These are phyloP conservation scores for Lactifluus pinguis DNA, from an alignment of 768 basidiomycete genomes.

Conservation along the genomic window DNA sequence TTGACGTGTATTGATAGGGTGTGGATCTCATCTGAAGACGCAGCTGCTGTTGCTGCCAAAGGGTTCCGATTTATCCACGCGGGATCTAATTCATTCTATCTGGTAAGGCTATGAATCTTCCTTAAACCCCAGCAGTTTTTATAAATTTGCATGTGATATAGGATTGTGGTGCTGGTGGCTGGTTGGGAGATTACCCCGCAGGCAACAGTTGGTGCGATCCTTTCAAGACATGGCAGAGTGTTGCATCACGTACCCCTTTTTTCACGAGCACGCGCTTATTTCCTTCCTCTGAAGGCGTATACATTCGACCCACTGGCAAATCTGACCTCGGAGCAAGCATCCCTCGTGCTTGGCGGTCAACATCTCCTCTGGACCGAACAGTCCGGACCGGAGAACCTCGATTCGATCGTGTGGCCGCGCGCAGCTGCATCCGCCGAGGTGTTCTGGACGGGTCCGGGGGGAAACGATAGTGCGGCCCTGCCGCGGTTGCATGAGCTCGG, in stretches of 20 bases:
- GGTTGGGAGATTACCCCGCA: constrained; percentile 42
- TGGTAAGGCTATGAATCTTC: constrained; percentile 29
- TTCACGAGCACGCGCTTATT: neutral
- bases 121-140: neutral
- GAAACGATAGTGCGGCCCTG: too few relatives aligned
- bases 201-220: constrained; percentile 70
- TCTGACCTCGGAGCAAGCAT: constrained; percentile 36
- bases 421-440: too few relatives aligned
- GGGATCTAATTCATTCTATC: constrained; percentile 70
- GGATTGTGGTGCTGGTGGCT: constrained; percentile 68
- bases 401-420: too few relatives aligned
- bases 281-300: constrained; percentile 35
- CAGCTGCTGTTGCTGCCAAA: constrained; percentile 47
- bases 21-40: constrained; percentile 66
- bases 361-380: too few relatives aligned
- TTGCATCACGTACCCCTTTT: constrained; percentile 21
- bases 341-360: constrained; percentile 25
- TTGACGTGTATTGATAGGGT: constrained; percentile 33
- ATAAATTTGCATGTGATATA: constrained; percentile 7
- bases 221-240: constrained; percentile 75
- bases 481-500: too few relatives aligned
- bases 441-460: too few relatives aligned
- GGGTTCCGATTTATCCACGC: constrained; percentile 59
- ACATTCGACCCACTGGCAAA: constrained; percentile 65
- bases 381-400: too few relatives aligned